These are phyloP conservation scores for Acrodontium crateriforme DNA, from an alignment of 2,329 filamentous ascomycete species.

Conservation along the genomic window DNA sequence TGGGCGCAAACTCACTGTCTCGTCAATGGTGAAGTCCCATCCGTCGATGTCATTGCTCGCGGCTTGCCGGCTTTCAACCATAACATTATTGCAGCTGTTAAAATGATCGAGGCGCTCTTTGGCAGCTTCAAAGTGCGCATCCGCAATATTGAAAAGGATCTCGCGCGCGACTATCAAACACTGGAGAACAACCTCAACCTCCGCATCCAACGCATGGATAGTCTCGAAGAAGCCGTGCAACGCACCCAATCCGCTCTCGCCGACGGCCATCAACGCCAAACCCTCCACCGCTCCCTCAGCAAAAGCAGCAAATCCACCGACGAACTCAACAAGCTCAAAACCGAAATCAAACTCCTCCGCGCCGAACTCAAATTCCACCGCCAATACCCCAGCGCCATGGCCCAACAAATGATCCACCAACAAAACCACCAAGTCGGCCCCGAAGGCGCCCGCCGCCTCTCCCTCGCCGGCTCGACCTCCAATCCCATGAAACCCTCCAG, in stretches of 20 bases:
- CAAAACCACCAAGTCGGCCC: slow-evolving; percentile 10
- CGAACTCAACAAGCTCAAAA: slow-evolving; percentile 45
- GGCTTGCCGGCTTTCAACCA: slow-evolving; percentile 81
- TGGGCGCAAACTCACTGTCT: slow-evolving; percentile 85
- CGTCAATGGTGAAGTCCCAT: slow-evolving; percentile 76
- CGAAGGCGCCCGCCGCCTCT: slow-evolving; percentile 8
- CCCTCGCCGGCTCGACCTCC: slow-evolving; percentile 6
- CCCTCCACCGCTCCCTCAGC: slow-evolving; percentile 25
- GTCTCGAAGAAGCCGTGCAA: slow-evolving; percentile 66
- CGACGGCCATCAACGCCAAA: slow-evolving; percentile 30
- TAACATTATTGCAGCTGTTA: slow-evolving; percentile 75
- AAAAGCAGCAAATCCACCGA: slow-evolving; percentile 31
- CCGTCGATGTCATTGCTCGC: slow-evolving; percentile 70
- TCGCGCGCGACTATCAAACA: slow-evolving; percentile 81
- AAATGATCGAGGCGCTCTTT: slow-evolving; percentile 71
- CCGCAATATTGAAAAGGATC: slow-evolving; percentile 70
- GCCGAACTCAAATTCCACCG: slow-evolving; percentile 53
- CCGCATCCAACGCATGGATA: slow-evolving; percentile 72
- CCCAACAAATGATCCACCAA: slow-evolving; percentile 20
- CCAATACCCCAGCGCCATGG: slow-evolving; percentile 22
- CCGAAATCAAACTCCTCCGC: slow-evolving; percentile 46
- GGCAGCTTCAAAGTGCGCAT: slow-evolving; percentile 66
- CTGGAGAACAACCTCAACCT: slow-evolving; percentile 70
- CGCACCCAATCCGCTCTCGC: slow-evolving; percentile 42
- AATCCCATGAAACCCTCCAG: slow-evolving; percentile 4